phyloP scores from a whole-genome alignment of 2,329 filamentous ascomycete genomes.

The Fusarium nematophilum region DNA sequence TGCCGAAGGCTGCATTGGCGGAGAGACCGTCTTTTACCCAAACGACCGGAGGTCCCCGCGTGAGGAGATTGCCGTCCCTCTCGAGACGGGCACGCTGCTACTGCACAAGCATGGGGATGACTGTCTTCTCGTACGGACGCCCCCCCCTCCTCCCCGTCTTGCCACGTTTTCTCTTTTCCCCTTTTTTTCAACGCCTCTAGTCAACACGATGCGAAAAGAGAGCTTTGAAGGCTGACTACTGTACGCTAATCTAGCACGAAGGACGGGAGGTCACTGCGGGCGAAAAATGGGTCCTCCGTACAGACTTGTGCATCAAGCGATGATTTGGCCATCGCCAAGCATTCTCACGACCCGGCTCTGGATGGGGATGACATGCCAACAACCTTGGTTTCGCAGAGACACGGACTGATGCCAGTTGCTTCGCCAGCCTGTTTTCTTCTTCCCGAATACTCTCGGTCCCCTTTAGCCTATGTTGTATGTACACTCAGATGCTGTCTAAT shows the following conservation, averaged over 20 bases:
- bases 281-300: slow-evolving; percentile 92
- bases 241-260: slow-evolving; percentile 70
- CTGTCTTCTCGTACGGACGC: slow-evolving; percentile 80
- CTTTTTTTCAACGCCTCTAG: background rate
- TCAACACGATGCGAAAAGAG: background rate
- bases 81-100: slow-evolving; percentile 86
- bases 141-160: slow-evolving; percentile 1
- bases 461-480: too few relatives aligned
- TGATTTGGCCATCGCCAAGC: slow-evolving; percentile 43
- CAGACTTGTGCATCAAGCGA: slow-evolving; percentile 77
- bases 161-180: slow-evolving; percentile 16
- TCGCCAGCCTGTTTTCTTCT: background rate
- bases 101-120: slow-evolving; percentile 90
- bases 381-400: slow-evolving; percentile 1
- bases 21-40: slow-evolving; percentile 93
- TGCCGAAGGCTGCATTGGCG: slow-evolving; percentile 80
- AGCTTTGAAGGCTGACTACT: slow-evolving; percentile 14
- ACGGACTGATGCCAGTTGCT: background rate
- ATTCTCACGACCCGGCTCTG: background rate
- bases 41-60: slow-evolving; percentile 67
- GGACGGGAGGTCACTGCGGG: slow-evolving; percentile 81
- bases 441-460: background rate
- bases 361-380: slow-evolving; percentile 11
- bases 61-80: slow-evolving; percentile 76
- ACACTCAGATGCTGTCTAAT: background rate